phyloP scores from a whole-genome alignment of 306 rosid species.

The Casuarina cunninghamiana region DNA sequence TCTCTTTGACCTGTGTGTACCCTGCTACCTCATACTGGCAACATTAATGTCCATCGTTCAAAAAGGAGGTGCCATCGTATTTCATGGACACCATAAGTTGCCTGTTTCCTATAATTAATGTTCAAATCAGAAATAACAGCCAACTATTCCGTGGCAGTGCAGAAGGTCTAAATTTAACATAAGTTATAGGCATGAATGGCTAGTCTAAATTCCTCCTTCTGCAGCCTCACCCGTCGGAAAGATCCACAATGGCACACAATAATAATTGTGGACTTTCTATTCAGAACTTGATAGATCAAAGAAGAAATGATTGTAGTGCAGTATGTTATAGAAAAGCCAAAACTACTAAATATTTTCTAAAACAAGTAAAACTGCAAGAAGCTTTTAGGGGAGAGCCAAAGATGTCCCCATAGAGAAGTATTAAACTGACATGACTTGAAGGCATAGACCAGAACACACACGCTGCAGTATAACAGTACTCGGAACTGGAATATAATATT shows the following conservation, averaged over 20 bases:
- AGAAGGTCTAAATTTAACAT: background rate
- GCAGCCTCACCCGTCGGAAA: background rate
- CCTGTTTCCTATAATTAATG: background rate
- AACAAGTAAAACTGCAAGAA: background rate
- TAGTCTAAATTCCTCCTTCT: background rate
- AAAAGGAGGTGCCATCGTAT: no score
- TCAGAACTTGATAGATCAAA: background rate
- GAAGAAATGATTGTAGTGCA: background rate
- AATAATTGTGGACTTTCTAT: background rate
- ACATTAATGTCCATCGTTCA: no score
- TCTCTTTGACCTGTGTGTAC: no score
- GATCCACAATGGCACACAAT: background rate
- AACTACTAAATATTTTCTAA: background rate
- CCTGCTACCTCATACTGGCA: no score
- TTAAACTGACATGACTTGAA: background rate
- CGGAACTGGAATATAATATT: background rate
- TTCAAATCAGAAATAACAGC: background rate
- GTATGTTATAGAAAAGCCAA: background rate
- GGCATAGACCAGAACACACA: background rate
- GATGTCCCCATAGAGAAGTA: background rate
- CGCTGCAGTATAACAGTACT: background rate
- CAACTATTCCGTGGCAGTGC: background rate
- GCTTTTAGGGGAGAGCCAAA: background rate
- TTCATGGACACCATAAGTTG: no score
- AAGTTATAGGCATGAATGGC: background rate